A percentile compares a stretch with the other conserved stretches of the same genome.
Evolutionary conservation across 2,329 filamentous ascomycete species (phyloP).

Genomic region (Apiospora sp.): DNA sequence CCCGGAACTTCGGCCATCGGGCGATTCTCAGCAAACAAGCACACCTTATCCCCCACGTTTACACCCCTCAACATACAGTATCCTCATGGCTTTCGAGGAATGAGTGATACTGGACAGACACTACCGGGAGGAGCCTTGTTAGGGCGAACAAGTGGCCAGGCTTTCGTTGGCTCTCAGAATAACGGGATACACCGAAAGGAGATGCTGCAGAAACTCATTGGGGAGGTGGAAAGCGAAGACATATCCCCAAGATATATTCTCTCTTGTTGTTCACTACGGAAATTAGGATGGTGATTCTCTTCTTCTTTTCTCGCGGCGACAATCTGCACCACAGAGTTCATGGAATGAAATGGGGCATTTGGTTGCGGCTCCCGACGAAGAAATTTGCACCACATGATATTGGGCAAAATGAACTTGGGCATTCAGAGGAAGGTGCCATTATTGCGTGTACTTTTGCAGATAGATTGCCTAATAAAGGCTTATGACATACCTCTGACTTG

Average conservation of each 20-base stretch:
- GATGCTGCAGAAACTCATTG: background rate
- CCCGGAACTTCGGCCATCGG: background rate
- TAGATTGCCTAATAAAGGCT: constrained; percentile 21
- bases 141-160: background rate
- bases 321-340: constrained; percentile 20
- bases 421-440: constrained; percentile 8
- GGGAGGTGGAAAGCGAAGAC: constrained; percentile 11
- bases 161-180: background rate
- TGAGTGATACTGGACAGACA: background rate
- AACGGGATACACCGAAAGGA: background rate
- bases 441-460: constrained; percentile 22
- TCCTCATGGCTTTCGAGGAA: constrained; percentile 6
- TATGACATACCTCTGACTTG: background rate
- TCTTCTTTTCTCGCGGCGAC: background rate
- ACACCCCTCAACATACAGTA: constrained; percentile 7
- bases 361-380: background rate
- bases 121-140: background rate
- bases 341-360: constrained; percentile 23
- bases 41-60: constrained; percentile 16
- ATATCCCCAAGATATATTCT: constrained; percentile 17
- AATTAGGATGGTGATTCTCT: background rate
- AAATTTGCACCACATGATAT: constrained; percentile 1
- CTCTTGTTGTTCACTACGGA: constrained; percentile 16
- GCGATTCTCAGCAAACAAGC: background rate
- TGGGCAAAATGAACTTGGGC: background rate